Percentiles rank a stretch among this genome's conserved stretches.
Conservation (phyloP, 305 asterid species). For the Fraxinus sp. region DNA sequence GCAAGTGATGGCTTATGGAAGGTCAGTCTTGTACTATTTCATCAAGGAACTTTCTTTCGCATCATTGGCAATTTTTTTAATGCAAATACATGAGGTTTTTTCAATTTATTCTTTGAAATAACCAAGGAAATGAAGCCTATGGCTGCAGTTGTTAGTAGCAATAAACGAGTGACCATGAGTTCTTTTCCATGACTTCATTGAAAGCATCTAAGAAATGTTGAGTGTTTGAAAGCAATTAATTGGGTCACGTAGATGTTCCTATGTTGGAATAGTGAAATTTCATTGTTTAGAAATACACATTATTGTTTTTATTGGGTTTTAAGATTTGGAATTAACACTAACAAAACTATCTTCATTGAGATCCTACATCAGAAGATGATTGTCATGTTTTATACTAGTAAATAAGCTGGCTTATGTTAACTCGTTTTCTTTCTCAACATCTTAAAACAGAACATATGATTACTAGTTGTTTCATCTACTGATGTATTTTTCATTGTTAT, state of each 20-base stretch:
- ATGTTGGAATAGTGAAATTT: not conserved
- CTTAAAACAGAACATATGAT: not conserved
- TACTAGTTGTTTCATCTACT: not conserved
- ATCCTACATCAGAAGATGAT: not conserved
- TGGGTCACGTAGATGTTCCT: not conserved
- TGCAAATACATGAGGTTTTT: not conserved
- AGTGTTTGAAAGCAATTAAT: not conserved
- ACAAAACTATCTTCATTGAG: not conserved
- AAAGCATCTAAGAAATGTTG: not conserved
- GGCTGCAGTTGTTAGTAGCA: not conserved
- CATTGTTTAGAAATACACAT: not conserved
- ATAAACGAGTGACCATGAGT: not conserved
- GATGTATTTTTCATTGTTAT: not conserved
- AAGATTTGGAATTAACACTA: not conserved
- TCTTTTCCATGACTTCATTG: not conserved
- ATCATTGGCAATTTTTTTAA: not conserved
- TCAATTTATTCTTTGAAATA: not conserved
- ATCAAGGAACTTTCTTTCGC: not conserved
- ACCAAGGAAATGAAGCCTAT: not conserved
- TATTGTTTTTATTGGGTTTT: not conserved
- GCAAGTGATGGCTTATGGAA: conserved; percentile 97
- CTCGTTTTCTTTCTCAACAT: not conserved
- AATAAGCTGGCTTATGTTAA: not conserved
- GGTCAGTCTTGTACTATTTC: conserved; percentile 41
- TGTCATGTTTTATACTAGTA: not conserved